These are phyloP conservation scores for Aspergillus nomiae DNA, from an alignment of 2,329 filamentous ascomycete species.

Conservation along the genomic window DNA sequence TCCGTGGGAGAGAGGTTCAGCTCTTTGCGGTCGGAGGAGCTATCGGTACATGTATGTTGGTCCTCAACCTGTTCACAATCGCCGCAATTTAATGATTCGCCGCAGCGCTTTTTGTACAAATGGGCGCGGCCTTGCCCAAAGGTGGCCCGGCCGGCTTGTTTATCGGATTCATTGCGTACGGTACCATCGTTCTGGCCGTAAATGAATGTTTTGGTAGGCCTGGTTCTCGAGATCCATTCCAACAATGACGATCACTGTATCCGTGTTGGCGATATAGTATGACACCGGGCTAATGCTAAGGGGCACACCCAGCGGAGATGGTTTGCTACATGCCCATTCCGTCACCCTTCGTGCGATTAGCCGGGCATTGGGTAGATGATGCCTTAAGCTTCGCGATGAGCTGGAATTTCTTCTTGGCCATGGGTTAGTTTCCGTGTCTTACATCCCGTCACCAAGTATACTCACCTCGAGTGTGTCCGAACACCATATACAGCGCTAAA, in stretches of 20 bases:
- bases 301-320: constrained; percentile 27
- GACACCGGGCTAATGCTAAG: background rate
- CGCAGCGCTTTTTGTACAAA: constrained; percentile 31
- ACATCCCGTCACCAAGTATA: too few relatives aligned
- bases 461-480: background rate
- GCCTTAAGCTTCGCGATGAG: constrained; percentile 33
- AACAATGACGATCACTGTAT: background rate
- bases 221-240: background rate
- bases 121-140: constrained; percentile 37
- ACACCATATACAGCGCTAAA: constrained; percentile 18
- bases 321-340: constrained; percentile 30
- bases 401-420: constrained; percentile 32
- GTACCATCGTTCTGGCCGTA: constrained; percentile 33
- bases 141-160: constrained; percentile 39
- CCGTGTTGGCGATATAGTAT: background rate
- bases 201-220: constrained; percentile 29
- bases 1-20: constrained; percentile 36
- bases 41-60: constrained; percentile 34
- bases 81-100: background rate
- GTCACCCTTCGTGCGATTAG: constrained; percentile 28
- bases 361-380: constrained; percentile 32
- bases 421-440: constrained; percentile 16
- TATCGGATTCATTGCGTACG: constrained; percentile 27
- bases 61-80: background rate
- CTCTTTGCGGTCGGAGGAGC: constrained; percentile 38